A percentile compares a stretch with the other conserved stretches of the same genome.
Conservation (phyloP, 2,329 filamentous ascomycete species). For the Xylariaceae sp. region DNA sequence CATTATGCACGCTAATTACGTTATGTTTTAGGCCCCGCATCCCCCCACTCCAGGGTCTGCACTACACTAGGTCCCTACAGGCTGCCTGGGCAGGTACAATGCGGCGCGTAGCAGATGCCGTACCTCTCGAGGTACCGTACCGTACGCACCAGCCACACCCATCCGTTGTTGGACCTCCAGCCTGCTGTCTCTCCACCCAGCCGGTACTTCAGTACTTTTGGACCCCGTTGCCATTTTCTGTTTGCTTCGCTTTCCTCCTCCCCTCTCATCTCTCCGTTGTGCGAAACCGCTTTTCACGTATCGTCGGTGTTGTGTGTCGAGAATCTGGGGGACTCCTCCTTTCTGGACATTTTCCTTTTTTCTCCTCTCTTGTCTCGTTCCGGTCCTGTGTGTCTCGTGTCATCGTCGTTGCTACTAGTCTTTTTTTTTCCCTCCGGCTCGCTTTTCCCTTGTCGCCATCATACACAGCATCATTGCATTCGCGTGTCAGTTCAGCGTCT, state of each 20-base stretch:
- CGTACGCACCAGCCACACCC: conserved; percentile 12
- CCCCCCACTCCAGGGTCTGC: too few relatives aligned
- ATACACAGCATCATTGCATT: conserved; percentile 24
- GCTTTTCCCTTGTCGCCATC: conserved; percentile 23
- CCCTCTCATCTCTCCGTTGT: conserved; percentile 34
- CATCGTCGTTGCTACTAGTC: conserved; percentile 27
- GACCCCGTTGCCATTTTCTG: conserved; percentile 26
- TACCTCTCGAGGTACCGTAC: background rate
- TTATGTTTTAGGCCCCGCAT: too few relatives aligned
- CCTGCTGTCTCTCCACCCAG: conserved; percentile 14
- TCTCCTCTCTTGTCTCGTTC: conserved; percentile 24
- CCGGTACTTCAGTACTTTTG: conserved; percentile 22
- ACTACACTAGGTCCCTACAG: too few relatives aligned
- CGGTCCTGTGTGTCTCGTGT: conserved; percentile 31
- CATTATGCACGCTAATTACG: too few relatives aligned
- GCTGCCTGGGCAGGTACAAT: too few relatives aligned
- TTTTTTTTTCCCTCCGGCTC: conserved; percentile 30
- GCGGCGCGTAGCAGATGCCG: background rate
- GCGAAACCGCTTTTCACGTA: conserved; percentile 34
- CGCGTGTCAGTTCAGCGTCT: conserved; percentile 18
- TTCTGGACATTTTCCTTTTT: conserved; percentile 42
- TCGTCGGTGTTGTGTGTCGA: conserved; percentile 39
- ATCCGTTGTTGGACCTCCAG: background rate
- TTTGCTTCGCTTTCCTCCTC: conserved; percentile 30
- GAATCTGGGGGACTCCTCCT: conserved; percentile 38